A percentile compares a stretch with the other conserved stretches of the same genome.
Conservation (phyloP, 805 yeast species). For the Brettanomyces sp. region DNA sequence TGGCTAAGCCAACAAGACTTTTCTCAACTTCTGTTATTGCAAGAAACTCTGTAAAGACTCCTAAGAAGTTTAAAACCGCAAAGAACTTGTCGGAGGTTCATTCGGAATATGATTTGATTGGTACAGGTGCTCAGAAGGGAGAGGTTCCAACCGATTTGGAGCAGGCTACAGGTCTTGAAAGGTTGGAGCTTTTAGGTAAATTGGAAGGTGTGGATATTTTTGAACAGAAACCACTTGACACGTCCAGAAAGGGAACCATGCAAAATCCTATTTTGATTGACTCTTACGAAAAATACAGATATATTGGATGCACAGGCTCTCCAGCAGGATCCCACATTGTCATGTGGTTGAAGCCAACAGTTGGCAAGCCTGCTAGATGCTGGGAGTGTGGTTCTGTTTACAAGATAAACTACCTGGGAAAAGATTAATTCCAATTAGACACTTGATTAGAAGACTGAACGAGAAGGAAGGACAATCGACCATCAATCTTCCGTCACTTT, state of each 20-base stretch:
- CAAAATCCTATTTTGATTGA: constrained; percentile 84
- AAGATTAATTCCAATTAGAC: constrained; percentile 19
- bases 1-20: constrained; percentile 26
- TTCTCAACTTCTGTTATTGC: constrained; percentile 23
- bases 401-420: constrained; percentile 81
- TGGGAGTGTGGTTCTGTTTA: constrained; percentile 98
- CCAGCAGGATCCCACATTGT: constrained; percentile 89
- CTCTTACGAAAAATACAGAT: constrained; percentile 86
- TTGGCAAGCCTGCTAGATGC: constrained; percentile 81
- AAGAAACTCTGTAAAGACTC: constrained; percentile 17
- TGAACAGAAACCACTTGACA: constrained; percentile 80
- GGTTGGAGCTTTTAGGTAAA: constrained; percentile 90
- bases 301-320: constrained; percentile 94
- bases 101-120: constrained; percentile 69
- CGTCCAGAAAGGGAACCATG: constrained; percentile 86
- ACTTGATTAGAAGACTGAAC: no score
- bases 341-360: constrained; percentile 87
- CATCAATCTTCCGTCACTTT: no score
- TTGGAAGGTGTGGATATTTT: constrained; percentile 91
- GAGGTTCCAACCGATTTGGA: constrained; percentile 88
- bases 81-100: constrained; percentile 64
- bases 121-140: constrained; percentile 81
- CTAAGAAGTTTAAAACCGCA: constrained; percentile 52
- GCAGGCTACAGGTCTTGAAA: constrained; percentile 97
- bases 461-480: no score